Conservation (phyloP, 305 asterid genomes). For the Stenogyne calaminthoides region DNA sequence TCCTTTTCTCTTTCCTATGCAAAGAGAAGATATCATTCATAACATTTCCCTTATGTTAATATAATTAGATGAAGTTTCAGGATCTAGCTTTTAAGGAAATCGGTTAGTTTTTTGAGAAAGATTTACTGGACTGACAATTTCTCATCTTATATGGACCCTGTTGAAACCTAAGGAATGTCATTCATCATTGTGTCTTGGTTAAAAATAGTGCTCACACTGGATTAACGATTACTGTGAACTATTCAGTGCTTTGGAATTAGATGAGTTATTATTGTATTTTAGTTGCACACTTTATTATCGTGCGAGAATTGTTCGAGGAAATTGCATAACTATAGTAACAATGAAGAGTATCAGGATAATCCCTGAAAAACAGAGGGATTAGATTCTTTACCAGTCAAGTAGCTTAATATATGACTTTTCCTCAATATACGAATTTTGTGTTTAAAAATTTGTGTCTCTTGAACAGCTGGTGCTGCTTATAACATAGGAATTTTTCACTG, state of each 20-base stretch:
- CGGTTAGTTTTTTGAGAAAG: constrained; percentile 1
- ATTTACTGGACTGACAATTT: constrained; percentile 20
- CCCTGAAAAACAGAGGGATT: not conserved
- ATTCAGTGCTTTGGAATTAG: constrained; percentile 4
- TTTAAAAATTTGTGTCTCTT: constrained; percentile 10
- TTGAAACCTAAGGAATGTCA: constrained; percentile 1
- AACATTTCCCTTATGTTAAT: constrained; percentile 18
- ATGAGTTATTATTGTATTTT: not conserved
- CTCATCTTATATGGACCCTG: constrained; percentile 18
- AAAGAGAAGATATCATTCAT: constrained; percentile 15
- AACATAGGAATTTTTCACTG: constrained; percentile 98
- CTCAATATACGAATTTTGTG: constrained; percentile 1
- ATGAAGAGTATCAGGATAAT: constrained; percentile 2
- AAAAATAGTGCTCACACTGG: constrained; percentile 14
- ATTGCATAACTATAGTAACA: not conserved
- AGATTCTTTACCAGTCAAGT: constrained; percentile 4
- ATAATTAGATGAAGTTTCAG: constrained; percentile 6
- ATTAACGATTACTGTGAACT: not conserved
- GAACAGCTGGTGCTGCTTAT: constrained; percentile 82
- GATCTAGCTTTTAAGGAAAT: constrained; percentile 11
- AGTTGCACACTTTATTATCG: not conserved
- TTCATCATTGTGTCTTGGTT: constrained; percentile 8
- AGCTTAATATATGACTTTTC: constrained; percentile 11
- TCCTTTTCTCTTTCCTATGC: constrained; percentile 17
- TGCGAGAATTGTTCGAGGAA: not conserved